phyloP scores from a whole-genome alignment of 768 basidiomycete genomes.

The Mycena polygramma region DNA sequence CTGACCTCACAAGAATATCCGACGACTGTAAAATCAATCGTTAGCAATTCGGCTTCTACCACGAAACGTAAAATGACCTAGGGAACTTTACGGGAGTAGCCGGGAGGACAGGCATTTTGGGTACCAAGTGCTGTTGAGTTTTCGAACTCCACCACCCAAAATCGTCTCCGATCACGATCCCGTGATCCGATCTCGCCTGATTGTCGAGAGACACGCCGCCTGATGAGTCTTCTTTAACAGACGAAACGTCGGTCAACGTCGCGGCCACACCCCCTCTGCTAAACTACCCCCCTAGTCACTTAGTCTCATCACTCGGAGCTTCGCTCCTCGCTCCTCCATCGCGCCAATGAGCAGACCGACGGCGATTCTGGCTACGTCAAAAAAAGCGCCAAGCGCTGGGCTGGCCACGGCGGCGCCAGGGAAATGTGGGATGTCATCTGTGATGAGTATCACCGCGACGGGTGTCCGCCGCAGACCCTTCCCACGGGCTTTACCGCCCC shows the following conservation, averaged over 20 bases:
- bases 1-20: neutral
- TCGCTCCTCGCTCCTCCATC: slow-evolving; percentile 1
- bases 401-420: no score
- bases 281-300: neutral
- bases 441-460: no score
- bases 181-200: slow-evolving; percentile 7
- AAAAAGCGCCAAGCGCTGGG: no score
- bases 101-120: slow-evolving; percentile 6
- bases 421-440: no score
- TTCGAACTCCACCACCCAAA: neutral
- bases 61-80: slow-evolving; percentile 7
- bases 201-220: slow-evolving; percentile 7
- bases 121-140: slow-evolving; percentile 10
- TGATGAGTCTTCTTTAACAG: slow-evolving; percentile 16
- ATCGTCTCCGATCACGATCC: neutral
- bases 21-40: neutral
- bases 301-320: slow-evolving; percentile 13
- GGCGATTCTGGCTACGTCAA: no score
- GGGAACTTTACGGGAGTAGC: slow-evolving; percentile 4
- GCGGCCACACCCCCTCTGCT: slow-evolving; percentile 4
- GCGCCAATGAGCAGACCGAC: no score
- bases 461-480: no score
- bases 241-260: slow-evolving; percentile 16
- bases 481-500: no score
- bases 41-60: slow-evolving; percentile 9